Evolutionary conservation across 73 alveolate species (phyloP).

Genomic region (Paramecium biaurelia): DNA sequence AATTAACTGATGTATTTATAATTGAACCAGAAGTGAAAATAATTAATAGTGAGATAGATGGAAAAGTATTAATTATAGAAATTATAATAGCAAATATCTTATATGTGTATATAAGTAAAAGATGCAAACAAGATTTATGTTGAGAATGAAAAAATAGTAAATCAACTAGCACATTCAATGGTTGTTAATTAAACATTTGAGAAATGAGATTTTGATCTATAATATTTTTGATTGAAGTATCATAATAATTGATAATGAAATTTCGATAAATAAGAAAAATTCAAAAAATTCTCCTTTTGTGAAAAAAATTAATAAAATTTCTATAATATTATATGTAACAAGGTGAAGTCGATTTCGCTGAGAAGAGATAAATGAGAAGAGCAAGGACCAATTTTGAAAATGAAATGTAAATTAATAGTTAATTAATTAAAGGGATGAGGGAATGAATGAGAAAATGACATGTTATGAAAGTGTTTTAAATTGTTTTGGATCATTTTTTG

Average conservation of each 20-base stretch:
- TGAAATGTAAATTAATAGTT: neutral
- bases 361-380: constrained; percentile 35
- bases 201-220: constrained; percentile 10
- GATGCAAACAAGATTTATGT: constrained; percentile 40
- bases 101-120: neutral
- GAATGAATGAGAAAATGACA: neutral
- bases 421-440: neutral
- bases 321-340: neutral
- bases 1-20: constrained; percentile 1
- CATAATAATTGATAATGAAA: neutral
- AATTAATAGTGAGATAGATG: neutral
- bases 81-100: neutral
- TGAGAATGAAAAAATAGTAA: constrained; percentile 19
- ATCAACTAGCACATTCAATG: constrained; percentile 4
- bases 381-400: constrained; percentile 26
- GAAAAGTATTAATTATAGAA: neutral
- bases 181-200: constrained; percentile 52
- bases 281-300: neutral
- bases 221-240: neutral
- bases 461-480: constrained; percentile 55
- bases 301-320: neutral
- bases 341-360: neutral
- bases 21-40: constrained; percentile 14
- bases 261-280: neutral
- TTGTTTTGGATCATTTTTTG: constrained; percentile 56